A percentile compares a stretch with the other conserved stretches of the same genome.
Evolutionary conservation across 768 basidiomycete genomes (phyloP).

Genomic region (Trametes coccinea): DNA sequence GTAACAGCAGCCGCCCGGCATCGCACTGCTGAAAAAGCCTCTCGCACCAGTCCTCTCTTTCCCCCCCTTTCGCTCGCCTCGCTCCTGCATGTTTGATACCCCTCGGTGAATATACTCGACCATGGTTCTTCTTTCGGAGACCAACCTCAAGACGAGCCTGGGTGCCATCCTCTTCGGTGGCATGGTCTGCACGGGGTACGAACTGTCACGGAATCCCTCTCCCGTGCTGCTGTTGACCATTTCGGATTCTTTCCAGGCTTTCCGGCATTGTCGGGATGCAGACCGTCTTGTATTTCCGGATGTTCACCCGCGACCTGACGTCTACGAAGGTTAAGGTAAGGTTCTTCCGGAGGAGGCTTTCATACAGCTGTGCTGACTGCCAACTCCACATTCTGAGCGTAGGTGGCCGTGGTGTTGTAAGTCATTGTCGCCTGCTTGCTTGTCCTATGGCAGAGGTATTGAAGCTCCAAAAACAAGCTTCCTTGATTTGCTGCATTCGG

Average conservation of each 20-base stretch:
- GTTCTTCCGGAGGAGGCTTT: neutral
- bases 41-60: neutral
- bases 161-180: constrained; percentile 19
- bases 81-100: constrained; percentile 1
- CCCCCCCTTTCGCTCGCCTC: neutral
- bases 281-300: constrained; percentile 24
- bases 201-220: neutral
- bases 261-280: constrained; percentile 31
- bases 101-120: neutral
- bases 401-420: constrained; percentile 26
- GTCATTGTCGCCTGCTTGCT: neutral
- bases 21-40: neutral
- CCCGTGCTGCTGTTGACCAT: neutral
- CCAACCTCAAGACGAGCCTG: constrained; percentile 17
- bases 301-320: constrained; percentile 21
- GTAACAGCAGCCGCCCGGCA: neutral
- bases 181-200: constrained; percentile 30
- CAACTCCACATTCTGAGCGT: neutral
- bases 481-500: constrained; percentile 28
- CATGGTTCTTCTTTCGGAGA: constrained; percentile 1
- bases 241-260: constrained; percentile 13
- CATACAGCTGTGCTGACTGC: neutral
- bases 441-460: neutral
- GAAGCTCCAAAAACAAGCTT: constrained; percentile 2
- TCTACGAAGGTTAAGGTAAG: constrained; percentile 24